Conservation (phyloP, 1,284 basidiomycete species). For the Cystobasidium sp. region DNA sequence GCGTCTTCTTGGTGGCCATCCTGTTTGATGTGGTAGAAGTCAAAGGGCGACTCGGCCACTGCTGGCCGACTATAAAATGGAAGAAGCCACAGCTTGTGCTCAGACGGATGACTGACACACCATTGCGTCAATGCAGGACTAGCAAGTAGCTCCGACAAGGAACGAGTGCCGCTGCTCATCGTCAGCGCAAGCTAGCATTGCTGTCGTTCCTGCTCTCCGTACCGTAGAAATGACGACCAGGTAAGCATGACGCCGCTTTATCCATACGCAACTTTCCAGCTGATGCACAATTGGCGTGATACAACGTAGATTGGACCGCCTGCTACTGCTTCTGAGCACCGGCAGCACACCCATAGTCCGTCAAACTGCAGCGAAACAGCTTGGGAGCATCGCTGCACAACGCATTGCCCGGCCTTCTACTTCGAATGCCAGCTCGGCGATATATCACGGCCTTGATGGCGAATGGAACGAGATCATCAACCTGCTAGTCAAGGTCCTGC, state of each 20-base stretch:
- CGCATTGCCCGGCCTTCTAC: conserved; percentile 61
- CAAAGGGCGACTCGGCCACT: neutral
- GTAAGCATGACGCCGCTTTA: conserved; percentile 23
- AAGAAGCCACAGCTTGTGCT: neutral
- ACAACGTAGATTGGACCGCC: conserved; percentile 41
- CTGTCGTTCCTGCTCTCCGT: neutral
- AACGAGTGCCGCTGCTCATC: neutral
- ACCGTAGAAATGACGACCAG: conserved; percentile 17
- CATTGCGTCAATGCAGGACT: neutral
- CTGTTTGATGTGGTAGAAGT: neutral
- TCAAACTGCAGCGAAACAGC: conserved; percentile 86
- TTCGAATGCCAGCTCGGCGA: conserved; percentile 43
- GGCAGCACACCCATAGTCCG: conserved; percentile 84
- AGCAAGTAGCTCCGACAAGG: neutral
- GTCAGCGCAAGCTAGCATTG: neutral
- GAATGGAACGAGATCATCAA: conserved; percentile 77
- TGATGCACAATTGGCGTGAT: neutral
- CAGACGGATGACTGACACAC: neutral
- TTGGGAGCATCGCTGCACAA: conserved; percentile 84
- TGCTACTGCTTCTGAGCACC: conserved; percentile 42
- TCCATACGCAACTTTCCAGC: neutral
- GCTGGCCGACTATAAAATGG: too few relatives aligned
- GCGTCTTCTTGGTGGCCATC: conserved; percentile 23
- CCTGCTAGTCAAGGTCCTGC: conserved; percentile 80
- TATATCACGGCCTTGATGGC: conserved; percentile 64